Conservation (phyloP, 345 rosid species). For the Eucalyptus rudis region DNA sequence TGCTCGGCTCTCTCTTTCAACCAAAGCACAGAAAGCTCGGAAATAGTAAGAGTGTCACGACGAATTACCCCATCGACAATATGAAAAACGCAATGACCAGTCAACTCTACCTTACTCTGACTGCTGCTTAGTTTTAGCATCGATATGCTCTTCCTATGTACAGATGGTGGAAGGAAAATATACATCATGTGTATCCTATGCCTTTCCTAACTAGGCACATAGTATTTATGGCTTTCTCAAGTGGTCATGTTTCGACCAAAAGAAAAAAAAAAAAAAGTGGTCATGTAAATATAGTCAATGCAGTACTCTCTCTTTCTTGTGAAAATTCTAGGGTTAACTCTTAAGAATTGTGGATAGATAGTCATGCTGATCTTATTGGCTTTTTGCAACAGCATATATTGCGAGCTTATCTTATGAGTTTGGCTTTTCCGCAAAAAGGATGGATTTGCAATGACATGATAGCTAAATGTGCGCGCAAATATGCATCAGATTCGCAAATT, state of each 20-base stretch:
- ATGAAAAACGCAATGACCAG: slow-evolving; percentile 11
- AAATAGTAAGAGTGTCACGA: not conserved
- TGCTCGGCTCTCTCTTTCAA: slow-evolving; percentile 48
- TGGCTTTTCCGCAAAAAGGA: not conserved
- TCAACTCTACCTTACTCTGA: slow-evolving; percentile 16
- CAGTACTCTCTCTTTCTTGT: not conserved
- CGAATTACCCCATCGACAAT: slow-evolving; percentile 18
- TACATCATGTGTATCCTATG: not conserved
- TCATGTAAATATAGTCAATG: not conserved
- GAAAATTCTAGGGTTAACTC: not conserved
- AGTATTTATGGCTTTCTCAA: not conserved
- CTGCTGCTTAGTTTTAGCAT: slow-evolving; percentile 20
- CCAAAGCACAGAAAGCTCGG: slow-evolving; percentile 19
- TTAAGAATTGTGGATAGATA: not conserved
- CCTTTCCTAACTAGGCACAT: not conserved
- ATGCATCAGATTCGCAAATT: not conserved
- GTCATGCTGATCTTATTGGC: not conserved
- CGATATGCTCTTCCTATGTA: not conserved
- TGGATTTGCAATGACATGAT: not conserved
- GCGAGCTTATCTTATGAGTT: not conserved
- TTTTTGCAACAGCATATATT: not conserved
- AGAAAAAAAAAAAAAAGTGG: too few species aligned
- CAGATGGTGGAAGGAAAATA: not conserved
- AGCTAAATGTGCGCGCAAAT: not conserved
- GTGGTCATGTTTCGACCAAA: not conserved